Evolutionary conservation across 257 asterid species (phyloP).

Genomic region (Hygrophila difformis): DNA sequence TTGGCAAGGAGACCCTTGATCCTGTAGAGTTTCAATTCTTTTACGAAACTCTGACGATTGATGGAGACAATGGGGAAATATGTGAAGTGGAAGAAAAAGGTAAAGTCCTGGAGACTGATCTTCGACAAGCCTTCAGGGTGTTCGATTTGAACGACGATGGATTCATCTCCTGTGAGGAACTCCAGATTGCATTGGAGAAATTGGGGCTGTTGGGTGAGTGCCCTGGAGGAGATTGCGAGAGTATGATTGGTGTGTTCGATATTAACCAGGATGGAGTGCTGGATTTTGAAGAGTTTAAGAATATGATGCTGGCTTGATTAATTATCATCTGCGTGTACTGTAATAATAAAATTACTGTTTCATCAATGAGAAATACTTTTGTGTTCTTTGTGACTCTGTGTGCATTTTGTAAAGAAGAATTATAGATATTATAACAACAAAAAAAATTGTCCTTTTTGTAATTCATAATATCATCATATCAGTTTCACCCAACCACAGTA

Average conservation of each 20-base stretch:
- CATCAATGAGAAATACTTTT: too few relatives aligned
- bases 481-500: too few relatives aligned
- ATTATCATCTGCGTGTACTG: too few relatives aligned
- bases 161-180: constrained; percentile 46
- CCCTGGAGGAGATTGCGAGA: constrained; percentile 32
- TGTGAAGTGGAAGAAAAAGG: too few relatives aligned
- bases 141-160: constrained; percentile 58
- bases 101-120: constrained; percentile 20
- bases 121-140: constrained; percentile 40
- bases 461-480: too few relatives aligned
- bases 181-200: constrained; percentile 34
- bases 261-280: constrained; percentile 53
- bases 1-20: constrained; percentile 32
- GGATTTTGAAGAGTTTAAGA: constrained; percentile 66
- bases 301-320: constrained; percentile 50
- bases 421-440: too few relatives aligned
- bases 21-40: constrained; percentile 37
- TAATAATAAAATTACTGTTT: too few relatives aligned
- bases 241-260: constrained; percentile 50
- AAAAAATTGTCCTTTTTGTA: too few relatives aligned
- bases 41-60: constrained; percentile 27
- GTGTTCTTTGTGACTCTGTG: too few relatives aligned
- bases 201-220: constrained; percentile 32
- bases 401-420: too few relatives aligned
- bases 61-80: too few relatives aligned